Evolutionary conservation across 495 filamentous ascomycete species (phyloP).

Genomic region (Aspergillus campestris): DNA sequence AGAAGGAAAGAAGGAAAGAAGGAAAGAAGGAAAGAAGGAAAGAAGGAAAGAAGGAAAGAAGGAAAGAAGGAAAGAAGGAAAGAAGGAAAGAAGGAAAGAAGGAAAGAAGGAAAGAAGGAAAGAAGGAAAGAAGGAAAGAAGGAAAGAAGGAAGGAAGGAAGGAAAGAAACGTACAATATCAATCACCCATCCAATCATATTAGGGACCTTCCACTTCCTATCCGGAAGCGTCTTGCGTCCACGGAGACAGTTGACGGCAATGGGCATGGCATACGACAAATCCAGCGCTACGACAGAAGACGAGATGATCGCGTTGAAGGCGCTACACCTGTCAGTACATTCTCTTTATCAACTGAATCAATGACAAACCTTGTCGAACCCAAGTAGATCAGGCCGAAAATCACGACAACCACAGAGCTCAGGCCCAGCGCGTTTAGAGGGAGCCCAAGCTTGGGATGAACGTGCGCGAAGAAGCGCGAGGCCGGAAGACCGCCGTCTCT

Average conservation of each 20-base stretch:
- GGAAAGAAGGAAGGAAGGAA: constrained; percentile 22
- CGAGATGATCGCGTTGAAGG: constrained; percentile 56
- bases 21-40: constrained; percentile 18
- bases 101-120: constrained; percentile 16
- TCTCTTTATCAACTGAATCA: neutral
- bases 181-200: constrained; percentile 47
- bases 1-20: constrained; percentile 16
- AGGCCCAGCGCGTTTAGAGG: constrained; percentile 60
- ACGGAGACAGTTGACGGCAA: constrained; percentile 53
- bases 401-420: constrained; percentile 51
- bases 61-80: constrained; percentile 14
- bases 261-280: constrained; percentile 62
- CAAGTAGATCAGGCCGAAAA: constrained; percentile 64
- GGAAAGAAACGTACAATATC: constrained; percentile 41
- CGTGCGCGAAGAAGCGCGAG: constrained; percentile 49
- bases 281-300: constrained; percentile 62
- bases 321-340: constrained; percentile 15
- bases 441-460: constrained; percentile 52
- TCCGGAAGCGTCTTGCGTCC: constrained; percentile 53
- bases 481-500: constrained; percentile 62
- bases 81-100: constrained; percentile 14
- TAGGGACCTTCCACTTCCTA: constrained; percentile 51
- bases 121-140: constrained; percentile 16
- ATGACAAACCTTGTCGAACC: constrained; percentile 47
- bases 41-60: constrained; percentile 18